These are phyloP conservation scores for Hevea brasiliensis DNA, from an alignment of 345 rosid genomes.

Conservation along the genomic window DNA sequence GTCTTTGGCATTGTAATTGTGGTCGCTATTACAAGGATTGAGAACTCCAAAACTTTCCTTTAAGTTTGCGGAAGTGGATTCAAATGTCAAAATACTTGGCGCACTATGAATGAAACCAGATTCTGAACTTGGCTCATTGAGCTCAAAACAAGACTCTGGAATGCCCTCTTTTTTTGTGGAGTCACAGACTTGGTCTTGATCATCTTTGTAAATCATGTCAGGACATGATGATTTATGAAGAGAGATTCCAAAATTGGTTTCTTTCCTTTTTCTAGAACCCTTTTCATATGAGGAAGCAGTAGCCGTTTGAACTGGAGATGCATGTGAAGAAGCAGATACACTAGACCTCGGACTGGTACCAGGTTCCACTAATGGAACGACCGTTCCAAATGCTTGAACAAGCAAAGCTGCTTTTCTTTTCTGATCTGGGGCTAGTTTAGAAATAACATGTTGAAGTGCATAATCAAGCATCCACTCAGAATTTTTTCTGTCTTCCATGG, in stretches of 20 bases:
- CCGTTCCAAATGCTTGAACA: no score
- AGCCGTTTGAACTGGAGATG: no score
- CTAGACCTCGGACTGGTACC: no score
- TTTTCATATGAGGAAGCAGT: no score
- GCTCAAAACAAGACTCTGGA: slow-evolving; percentile 8
- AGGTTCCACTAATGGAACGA: no score
- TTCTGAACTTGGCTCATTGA: slow-evolving; percentile 13
- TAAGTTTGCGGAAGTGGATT: slow-evolving; percentile 11
- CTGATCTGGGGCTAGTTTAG: no score
- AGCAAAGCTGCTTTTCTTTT: no score
- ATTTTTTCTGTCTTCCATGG: no score
- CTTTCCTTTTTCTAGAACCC: slow-evolving; percentile 20
- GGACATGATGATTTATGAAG: slow-evolving; percentile 15
- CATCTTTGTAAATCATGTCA: slow-evolving; percentile 19
- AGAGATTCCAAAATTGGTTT: slow-evolving; percentile 17
- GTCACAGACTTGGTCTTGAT: slow-evolving; percentile 14
- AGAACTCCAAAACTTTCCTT: slow-evolving; percentile 25
- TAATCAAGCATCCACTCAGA: no score
- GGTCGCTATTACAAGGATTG: slow-evolving; percentile 14
- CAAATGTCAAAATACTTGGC: slow-evolving; percentile 1
- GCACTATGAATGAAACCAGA: neutral
- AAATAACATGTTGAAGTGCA: no score
- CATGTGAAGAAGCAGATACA: no score
- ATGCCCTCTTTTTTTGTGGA: slow-evolving; percentile 13
- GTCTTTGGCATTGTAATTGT: slow-evolving; percentile 10